Conservation (phyloP, 192 early-diverging fungal species). For the Linnemannia elongata region DNA sequence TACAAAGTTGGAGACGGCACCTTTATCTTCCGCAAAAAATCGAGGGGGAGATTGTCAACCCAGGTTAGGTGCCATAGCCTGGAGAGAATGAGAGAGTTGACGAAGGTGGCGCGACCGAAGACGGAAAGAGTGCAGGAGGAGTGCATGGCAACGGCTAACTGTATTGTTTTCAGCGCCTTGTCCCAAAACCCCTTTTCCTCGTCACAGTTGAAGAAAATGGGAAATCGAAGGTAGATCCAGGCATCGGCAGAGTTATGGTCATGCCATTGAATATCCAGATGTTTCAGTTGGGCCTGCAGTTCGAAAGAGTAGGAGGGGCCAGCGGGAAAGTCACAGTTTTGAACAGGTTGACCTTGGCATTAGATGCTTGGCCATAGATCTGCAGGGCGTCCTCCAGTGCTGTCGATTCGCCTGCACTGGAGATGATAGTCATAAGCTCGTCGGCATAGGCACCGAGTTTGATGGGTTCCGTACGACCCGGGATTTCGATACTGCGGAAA, state of each 20-base stretch:
- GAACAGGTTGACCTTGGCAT: conserved; percentile 26
- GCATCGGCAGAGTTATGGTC: background rate
- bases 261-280: background rate
- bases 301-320: background rate
- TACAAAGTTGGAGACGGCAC: too few species aligned
- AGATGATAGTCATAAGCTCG: background rate
- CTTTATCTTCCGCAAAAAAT: too few species aligned
- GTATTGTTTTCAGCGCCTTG: background rate
- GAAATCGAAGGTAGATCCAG: background rate
- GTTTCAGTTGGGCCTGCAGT: too few species aligned
- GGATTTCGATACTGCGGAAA: too few species aligned
- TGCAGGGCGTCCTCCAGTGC: background rate
- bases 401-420: background rate
- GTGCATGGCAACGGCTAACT: background rate
- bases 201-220: background rate
- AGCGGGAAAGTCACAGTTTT: conserved; percentile 34
- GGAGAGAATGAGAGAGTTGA: background rate
- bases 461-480: background rate
- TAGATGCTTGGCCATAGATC: conserved; percentile 13
- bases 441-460: conserved; percentile 16
- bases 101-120: background rate
- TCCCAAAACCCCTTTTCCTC: background rate
- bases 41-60: too few species aligned
- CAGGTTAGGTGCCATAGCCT: background rate
- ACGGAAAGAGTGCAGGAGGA: background rate